Evolutionary conservation across 1,284 basidiomycete species (phyloP).

Genomic region (Boletus holoroseus): DNA sequence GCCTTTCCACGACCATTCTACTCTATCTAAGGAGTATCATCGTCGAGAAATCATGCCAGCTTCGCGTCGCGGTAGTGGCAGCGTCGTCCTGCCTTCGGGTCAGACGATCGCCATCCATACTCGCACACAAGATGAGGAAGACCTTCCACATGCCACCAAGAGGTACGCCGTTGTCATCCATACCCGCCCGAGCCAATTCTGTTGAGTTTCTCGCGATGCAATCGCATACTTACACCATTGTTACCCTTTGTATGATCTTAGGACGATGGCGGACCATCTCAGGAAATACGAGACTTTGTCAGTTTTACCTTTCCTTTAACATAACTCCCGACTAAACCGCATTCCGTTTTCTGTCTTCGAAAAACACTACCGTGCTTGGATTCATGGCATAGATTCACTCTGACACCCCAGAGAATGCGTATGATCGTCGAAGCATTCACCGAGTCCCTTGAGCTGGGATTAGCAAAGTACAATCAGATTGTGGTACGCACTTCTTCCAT

Average conservation of each 20-base stretch:
- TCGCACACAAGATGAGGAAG: conserved; percentile 68
- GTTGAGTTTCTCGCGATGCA: background rate
- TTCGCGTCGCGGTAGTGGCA: conserved; percentile 72
- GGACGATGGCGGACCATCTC: conserved; percentile 85
- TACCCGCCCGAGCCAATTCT: background rate
- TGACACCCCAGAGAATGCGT: conserved; percentile 91
- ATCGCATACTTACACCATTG: conserved; percentile 6
- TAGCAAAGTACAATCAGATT: conserved; percentile 78
- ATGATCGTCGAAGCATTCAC: conserved; percentile 97
- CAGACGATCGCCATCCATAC: conserved; percentile 56
- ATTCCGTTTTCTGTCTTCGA: background rate
- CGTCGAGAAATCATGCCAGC: conserved; percentile 44
- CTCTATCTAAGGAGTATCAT: background rate
- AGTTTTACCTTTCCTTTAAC: conserved; percentile 32
- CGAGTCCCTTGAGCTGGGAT: conserved; percentile 82
- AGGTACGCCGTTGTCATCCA: conserved; percentile 45
- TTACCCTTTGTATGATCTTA: conserved; percentile 26
- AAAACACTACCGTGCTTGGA: background rate
- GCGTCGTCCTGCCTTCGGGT: conserved; percentile 63
- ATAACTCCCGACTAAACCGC: conserved; percentile 9
- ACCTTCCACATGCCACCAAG: conserved; percentile 82
- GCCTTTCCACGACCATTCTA: conserved; percentile 20
- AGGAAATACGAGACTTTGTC: conserved; percentile 81
- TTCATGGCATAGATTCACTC: conserved; percentile 55
- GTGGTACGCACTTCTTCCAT: conserved; percentile 61